A percentile compares a stretch with the other conserved stretches of the same genome.
Conservation (phyloP, 2,329 filamentous ascomycete genomes). For the Alternaria postmessia region DNA sequence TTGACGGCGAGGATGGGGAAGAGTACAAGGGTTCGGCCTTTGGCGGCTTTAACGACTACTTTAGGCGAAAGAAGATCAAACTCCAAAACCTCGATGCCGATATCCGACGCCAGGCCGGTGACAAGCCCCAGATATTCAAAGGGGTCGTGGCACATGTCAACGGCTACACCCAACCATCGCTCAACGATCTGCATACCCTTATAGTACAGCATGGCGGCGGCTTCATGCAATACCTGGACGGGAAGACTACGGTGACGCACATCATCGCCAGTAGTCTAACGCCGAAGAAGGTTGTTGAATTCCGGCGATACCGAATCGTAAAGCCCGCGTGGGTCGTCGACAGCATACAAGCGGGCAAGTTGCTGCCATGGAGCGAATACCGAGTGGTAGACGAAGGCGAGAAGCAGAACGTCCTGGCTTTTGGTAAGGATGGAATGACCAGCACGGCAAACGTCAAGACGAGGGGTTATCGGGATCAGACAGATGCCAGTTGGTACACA, state of each 20-base stretch:
- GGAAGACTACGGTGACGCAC: constrained; percentile 93
- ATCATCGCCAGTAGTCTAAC: constrained; percentile 92
- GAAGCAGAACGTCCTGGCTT: constrained; percentile 78
- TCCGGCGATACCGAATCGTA: constrained; percentile 85
- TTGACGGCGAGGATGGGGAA: constrained; percentile 83
- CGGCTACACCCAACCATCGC: constrained; percentile 92
- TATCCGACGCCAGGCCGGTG: constrained; percentile 71
- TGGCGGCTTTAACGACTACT: constrained; percentile 90
- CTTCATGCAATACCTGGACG: constrained; percentile 93
- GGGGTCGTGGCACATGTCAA: constrained; percentile 91
- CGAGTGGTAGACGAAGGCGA: constrained; percentile 84
- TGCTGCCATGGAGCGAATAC: constrained; percentile 87
- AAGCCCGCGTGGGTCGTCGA: constrained; percentile 95
- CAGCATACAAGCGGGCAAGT: constrained; percentile 79
- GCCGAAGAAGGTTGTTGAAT: constrained; percentile 92
- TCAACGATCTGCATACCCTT: constrained; percentile 86
- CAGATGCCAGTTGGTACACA: constrained; percentile 82
- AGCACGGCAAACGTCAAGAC: constrained; percentile 69
- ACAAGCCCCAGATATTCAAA: constrained; percentile 86
- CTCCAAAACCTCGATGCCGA: constrained; percentile 92
- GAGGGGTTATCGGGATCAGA: constrained; percentile 80
- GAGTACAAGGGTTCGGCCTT: constrained; percentile 90
- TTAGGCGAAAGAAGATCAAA: constrained; percentile 95
- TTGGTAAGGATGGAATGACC: constrained; percentile 68
- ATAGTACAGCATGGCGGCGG: constrained; percentile 94